Evolutionary conservation across 306 rosid genomes (phyloP), one percentile per base, ranked within the genome.

Genomic region (Inga laurina): DNA sequence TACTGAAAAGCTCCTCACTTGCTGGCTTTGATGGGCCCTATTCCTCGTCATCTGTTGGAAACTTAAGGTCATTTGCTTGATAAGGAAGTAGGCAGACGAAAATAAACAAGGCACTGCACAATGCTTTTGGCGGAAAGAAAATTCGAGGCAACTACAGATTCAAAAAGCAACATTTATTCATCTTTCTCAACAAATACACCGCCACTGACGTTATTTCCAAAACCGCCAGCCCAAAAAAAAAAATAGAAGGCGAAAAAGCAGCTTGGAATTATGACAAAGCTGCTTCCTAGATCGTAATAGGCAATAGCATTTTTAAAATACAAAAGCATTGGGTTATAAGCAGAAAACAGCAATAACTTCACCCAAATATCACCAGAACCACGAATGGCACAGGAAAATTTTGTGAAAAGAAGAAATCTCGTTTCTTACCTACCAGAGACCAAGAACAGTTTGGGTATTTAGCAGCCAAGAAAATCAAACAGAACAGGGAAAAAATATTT

Each of bases 391-490:
- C 45, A 52, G 27, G 76, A 77, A 61, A 32, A 37, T 51, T 39
- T 51, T 62, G 59, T 34, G 21, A 46, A 74, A 54, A 84, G 73
- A 81, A 43, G 80, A 85, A 76, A 82, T 24, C 62, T 57, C 59
- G 79, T 81, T 71, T 88, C 86, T 88, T 66, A 90, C 92, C 96
- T 78, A 90, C 83, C 92, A 81, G 77, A 86, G 78, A 88, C 91
- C 93, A 84, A 90, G 82, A 81, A 79, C 56, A 71, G 44, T 49
- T 67, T 37, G 64, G 80, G 83, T 68, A 79, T 72, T 85, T 82
- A 82, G 75, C 73, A 82, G 69, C 83, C 46, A 82, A 77, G 82
- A 81, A 78, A 86, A 83, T 37, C 51, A 70, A 76, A 83, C 69
- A 27, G 80, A 72, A 84, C 10, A 45, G n/a, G 34, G 11, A 11